A percentile compares a stretch with the other conserved stretches of the same genome.
Conservation (phyloP, 2,329 filamentous ascomycete species). For the Phialemonium atrogriseum region DNA sequence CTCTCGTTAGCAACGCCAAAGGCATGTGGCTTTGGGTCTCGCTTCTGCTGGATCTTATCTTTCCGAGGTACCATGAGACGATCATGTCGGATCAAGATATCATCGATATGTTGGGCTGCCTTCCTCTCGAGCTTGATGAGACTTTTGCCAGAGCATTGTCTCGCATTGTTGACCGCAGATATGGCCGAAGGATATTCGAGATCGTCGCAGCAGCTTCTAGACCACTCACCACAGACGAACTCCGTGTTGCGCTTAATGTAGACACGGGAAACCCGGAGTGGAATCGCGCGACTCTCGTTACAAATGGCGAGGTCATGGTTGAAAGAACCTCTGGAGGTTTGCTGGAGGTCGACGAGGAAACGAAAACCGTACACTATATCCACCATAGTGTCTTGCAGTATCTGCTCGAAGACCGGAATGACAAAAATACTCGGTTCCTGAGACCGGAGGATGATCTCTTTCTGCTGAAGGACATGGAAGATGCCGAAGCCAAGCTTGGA, state of each 20-base stretch:
- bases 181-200: neutral
- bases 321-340: neutral
- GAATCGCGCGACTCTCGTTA: neutral
- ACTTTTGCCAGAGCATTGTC: constrained; percentile 1
- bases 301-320: neutral
- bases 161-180: neutral
- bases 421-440: constrained; percentile 2
- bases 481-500: constrained; percentile 3
- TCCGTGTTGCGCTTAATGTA: constrained; percentile 1
- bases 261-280: neutral
- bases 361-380: constrained; percentile 1
- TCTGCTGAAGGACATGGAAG: neutral
- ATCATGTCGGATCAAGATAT: neutral
- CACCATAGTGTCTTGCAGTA: neutral
- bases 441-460: neutral
- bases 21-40: constrained; percentile 2
- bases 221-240: neutral
- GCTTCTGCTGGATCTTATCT: neutral
- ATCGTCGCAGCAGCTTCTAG: neutral
- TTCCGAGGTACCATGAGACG: neutral
- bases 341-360: constrained; percentile 3
- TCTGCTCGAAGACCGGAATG: no score
- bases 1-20: no score
- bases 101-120: neutral
- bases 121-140: constrained; percentile 1